Percentiles rank a stretch among this genome's conserved stretches.
These are phyloP conservation scores for Scedosporium aurantiacum DNA, from an alignment of 2,329 filamentous ascomycete species.

Conservation along the genomic window DNA sequence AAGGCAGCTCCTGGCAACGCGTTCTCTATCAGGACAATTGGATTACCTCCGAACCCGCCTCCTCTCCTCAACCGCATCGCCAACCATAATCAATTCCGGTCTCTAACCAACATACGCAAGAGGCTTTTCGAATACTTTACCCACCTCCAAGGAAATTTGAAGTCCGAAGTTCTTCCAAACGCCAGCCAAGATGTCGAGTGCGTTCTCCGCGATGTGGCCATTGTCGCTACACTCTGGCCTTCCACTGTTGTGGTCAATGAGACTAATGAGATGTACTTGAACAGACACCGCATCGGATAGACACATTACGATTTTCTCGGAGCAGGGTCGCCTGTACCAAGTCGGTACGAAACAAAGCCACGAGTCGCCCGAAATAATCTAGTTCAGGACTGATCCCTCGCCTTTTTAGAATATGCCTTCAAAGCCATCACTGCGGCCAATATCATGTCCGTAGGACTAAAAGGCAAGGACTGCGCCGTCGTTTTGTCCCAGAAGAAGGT, in stretches of 20 bases:
- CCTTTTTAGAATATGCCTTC: conserved; percentile 87
- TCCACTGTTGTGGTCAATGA: conserved; percentile 22
- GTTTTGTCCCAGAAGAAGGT: conserved; percentile 99
- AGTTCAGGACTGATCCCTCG: conserved; percentile 4
- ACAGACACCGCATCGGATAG: conserved; percentile 73
- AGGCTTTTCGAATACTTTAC: background rate
- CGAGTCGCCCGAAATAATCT: background rate
- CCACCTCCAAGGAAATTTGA: background rate
- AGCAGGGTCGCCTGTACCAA: conserved; percentile 98
- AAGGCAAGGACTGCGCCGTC: conserved; percentile 94
- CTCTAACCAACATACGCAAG: background rate
- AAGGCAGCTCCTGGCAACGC: conserved; percentile 8
- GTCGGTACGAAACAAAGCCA: conserved; percentile 62
- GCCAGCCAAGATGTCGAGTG: conserved; percentile 41
- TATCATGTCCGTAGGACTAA: conserved; percentile 93
- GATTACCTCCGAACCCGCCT: background rate
- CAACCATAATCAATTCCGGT: background rate
- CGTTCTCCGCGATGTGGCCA: conserved; percentile 14
- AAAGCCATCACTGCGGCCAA: conserved; percentile 99
- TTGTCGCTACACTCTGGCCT: background rate
- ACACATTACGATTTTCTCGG: conserved; percentile 99
- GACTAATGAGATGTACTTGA: conserved; percentile 34
- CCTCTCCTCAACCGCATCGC: background rate
- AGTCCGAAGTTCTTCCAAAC: background rate
- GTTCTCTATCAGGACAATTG: background rate